Conservation (phyloP, 129 eudicot species). For the Sambucus nigra region DNA sequence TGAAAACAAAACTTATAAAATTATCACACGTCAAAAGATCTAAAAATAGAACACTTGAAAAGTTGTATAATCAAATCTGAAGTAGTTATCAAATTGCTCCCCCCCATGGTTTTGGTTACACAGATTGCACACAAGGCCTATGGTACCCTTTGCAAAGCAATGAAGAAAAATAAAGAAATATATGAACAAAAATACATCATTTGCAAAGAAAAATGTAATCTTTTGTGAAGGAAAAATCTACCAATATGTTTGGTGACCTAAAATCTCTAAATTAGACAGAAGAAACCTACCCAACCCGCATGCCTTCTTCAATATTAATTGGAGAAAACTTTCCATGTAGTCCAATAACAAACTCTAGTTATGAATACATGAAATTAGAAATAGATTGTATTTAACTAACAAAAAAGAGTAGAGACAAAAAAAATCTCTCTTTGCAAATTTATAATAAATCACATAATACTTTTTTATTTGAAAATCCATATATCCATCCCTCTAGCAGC, state of each 20-base stretch:
- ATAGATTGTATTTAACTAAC: not conserved
- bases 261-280: not conserved
- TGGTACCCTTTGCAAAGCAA: not conserved
- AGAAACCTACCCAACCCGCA: constrained; percentile 91
- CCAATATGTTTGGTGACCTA: not conserved
- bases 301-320: constrained; percentile 98
- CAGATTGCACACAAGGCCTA: too few species aligned
- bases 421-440: not conserved
- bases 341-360: constrained; percentile 89
- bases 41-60: too few species aligned
- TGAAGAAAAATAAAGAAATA: too few species aligned
- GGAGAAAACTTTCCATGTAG: constrained; percentile 96
- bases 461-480: not conserved
- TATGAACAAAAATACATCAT: not conserved
- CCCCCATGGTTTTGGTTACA: too few species aligned
- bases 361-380: constrained; percentile 13
- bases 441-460: not conserved
- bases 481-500: not conserved
- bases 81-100: too few species aligned
- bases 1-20: too few species aligned
- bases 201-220: not conserved
- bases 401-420: not conserved
- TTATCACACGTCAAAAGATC: too few species aligned
- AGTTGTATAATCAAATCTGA: too few species aligned
- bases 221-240: not conserved